Conservation (phyloP, 2,329 filamentous ascomycete genomes). For the Emergomyces pasteurianus region DNA sequence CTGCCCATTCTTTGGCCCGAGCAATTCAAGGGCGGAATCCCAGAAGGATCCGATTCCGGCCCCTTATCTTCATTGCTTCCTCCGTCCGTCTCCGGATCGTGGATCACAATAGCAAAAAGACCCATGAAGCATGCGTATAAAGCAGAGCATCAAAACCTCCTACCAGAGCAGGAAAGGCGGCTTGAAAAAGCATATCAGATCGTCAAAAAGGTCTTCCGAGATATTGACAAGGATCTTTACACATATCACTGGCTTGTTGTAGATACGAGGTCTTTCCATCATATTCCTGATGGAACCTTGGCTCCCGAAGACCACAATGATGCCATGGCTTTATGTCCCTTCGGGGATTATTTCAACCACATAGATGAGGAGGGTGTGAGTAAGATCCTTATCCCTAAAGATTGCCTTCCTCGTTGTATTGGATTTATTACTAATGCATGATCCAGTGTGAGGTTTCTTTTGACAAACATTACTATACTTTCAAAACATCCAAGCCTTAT, state of each 20-base stretch:
- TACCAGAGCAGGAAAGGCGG: slow-evolving; percentile 42
- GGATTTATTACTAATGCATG: neutral
- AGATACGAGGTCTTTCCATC: slow-evolving; percentile 50
- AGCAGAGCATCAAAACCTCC: slow-evolving; percentile 24
- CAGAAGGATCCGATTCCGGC: slow-evolving; percentile 1
- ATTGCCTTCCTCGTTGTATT: neutral
- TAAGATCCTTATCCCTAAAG: neutral
- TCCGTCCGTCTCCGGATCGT: slow-evolving; percentile 27
- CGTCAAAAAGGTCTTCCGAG: slow-evolving; percentile 34
- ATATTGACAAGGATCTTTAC: slow-evolving; percentile 32
- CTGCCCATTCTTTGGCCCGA: slow-evolving; percentile 47
- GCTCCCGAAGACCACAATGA: slow-evolving; percentile 30
- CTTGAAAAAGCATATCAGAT: slow-evolving; percentile 39
- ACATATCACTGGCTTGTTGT: slow-evolving; percentile 49
- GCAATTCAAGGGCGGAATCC: slow-evolving; percentile 17
- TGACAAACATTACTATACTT: slow-evolving; percentile 23
- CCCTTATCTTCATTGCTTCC: slow-evolving; percentile 16
- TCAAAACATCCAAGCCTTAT: slow-evolving; percentile 23
- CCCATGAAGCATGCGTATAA: slow-evolving; percentile 24
- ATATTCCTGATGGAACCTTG: slow-evolving; percentile 33
- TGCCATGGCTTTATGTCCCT: slow-evolving; percentile 35
- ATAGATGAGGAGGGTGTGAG: slow-evolving; percentile 30
- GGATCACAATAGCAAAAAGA: slow-evolving; percentile 18
- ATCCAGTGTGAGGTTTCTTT: slow-evolving; percentile 28
- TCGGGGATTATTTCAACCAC: slow-evolving; percentile 39